These are phyloP conservation scores for Neopestalotiopsis clavispora DNA, from an alignment of 2,329 filamentous ascomycete species.

Conservation along the genomic window DNA sequence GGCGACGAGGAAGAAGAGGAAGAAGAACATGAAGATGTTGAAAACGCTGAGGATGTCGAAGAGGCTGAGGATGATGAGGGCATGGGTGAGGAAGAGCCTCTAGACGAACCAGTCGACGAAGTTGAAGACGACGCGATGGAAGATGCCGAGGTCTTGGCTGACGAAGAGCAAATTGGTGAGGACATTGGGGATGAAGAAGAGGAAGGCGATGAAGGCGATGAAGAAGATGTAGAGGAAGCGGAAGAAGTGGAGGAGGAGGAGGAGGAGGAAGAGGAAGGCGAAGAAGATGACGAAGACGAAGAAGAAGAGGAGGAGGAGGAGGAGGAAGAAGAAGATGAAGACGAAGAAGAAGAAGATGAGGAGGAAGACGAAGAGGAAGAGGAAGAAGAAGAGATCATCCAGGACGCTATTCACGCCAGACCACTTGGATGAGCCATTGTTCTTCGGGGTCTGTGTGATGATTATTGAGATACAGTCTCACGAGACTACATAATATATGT, in stretches of 20 bases:
- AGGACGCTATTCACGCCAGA: not conserved
- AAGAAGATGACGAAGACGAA: not conserved
- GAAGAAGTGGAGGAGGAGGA: not conserved
- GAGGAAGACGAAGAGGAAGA: not conserved
- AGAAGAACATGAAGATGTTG: constrained; percentile 29
- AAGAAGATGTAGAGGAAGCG: not conserved
- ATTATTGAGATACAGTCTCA: not conserved
- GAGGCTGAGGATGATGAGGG: constrained; percentile 18
- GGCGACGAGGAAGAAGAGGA: constrained; percentile 26
- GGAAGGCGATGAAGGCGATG: not conserved
- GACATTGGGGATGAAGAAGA: constrained; percentile 27
- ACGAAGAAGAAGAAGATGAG: not conserved
- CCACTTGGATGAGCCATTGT: not conserved
- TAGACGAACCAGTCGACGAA: constrained; percentile 22
- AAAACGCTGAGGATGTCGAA: constrained; percentile 20
- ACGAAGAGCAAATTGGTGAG: constrained; percentile 23
- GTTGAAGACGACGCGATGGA: constrained; percentile 3
- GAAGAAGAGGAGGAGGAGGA: constrained; percentile 21
- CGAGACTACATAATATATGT: no score
- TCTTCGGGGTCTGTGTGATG: not conserved
- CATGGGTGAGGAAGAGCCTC: constrained; percentile 20
- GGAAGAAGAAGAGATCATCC: not conserved
- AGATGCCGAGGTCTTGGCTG: constrained; percentile 17
- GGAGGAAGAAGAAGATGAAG: not conserved
- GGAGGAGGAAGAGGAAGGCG: not conserved